A percentile compares a stretch with the other conserved stretches of the same genome.
These are phyloP conservation scores for Chaetomiaceae sp. DNA, from an alignment of 2,329 filamentous ascomycete species.

Conservation along the genomic window DNA sequence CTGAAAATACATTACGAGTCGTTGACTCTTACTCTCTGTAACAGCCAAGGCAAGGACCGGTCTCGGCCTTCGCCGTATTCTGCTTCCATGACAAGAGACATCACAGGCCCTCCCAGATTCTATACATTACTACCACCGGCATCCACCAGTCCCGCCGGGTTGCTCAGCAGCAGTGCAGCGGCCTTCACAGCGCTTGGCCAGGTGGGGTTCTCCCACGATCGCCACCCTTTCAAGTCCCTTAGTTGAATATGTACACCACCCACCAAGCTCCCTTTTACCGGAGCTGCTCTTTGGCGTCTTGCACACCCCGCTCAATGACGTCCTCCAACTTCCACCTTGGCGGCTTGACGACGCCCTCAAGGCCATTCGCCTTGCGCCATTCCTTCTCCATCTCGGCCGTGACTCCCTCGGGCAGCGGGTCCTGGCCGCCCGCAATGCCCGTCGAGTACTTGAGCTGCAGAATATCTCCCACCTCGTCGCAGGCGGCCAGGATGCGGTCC, in stretches of 20 bases:
- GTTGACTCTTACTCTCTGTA: neutral
- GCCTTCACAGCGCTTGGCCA: neutral
- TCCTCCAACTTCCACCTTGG: conserved; percentile 85
- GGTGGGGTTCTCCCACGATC: neutral
- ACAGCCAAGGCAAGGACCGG: neutral
- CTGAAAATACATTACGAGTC: conserved; percentile 8
- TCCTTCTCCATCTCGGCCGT: conserved; percentile 68
- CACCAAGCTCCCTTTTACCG: conserved; percentile 22
- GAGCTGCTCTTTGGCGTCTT: conserved; percentile 30
- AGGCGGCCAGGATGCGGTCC: conserved; percentile 81
- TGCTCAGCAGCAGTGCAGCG: neutral
- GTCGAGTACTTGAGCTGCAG: conserved; percentile 97
- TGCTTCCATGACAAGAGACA: neutral
- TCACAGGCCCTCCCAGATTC: neutral
- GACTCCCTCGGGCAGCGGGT: conserved; percentile 68
- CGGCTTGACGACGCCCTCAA: conserved; percentile 69
- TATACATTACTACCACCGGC: conserved; percentile 19
- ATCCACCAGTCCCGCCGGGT: neutral
- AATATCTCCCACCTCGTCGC: conserved; percentile 87
- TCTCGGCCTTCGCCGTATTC: neutral
- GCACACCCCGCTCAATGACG: conserved; percentile 56
- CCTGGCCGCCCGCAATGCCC: conserved; percentile 82
- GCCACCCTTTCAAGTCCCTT: neutral
- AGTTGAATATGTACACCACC: conserved; percentile 6
- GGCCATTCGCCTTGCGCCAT: conserved; percentile 56